Conservation (phyloP, 148 eudicot species). For the Tetragonia tetragonoides region DNA sequence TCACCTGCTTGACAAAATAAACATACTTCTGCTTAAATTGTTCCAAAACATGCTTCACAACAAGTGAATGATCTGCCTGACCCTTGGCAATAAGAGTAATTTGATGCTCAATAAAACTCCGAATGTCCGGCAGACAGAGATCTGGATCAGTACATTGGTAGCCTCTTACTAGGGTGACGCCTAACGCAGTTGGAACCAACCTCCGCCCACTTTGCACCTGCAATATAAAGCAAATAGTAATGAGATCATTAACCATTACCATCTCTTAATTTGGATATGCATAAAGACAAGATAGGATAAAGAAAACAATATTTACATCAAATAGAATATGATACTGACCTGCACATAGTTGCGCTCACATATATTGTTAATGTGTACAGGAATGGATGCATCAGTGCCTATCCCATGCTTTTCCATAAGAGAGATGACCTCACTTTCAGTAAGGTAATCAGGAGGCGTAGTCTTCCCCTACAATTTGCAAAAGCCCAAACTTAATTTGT, state of each 20-base stretch:
- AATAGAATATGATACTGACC: slow-evolving; percentile 35
- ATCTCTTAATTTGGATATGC: neutral
- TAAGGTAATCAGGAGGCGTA: slow-evolving; percentile 80
- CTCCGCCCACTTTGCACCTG: slow-evolving; percentile 94
- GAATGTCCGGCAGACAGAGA: slow-evolving; percentile 91
- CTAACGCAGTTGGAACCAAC: slow-evolving; percentile 89
- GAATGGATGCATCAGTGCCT: slow-evolving; percentile 95
- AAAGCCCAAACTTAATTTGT: slow-evolving; percentile 5
- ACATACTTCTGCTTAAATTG: slow-evolving; percentile 80
- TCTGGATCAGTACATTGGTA: slow-evolving; percentile 95
- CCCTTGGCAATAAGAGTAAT: slow-evolving; percentile 87
- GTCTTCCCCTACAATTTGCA: slow-evolving; percentile 61
- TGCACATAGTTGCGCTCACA: slow-evolving; percentile 97
- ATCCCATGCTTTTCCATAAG: slow-evolving; percentile 97
- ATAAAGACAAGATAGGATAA: neutral
- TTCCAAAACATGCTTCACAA: slow-evolving; percentile 78
- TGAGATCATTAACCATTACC: neutral
- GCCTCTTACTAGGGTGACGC: slow-evolving; percentile 85
- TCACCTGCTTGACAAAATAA: slow-evolving; percentile 90
- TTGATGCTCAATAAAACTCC: slow-evolving; percentile 94
- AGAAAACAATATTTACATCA: neutral
- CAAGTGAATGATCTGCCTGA: slow-evolving; percentile 80
- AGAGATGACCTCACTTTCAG: slow-evolving; percentile 93
- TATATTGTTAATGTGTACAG: slow-evolving; percentile 94
- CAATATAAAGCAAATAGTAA: slow-evolving; percentile 21